Conservation (phyloP, 2,329 filamentous ascomycete species). For the Tolypocladium album region DNA sequence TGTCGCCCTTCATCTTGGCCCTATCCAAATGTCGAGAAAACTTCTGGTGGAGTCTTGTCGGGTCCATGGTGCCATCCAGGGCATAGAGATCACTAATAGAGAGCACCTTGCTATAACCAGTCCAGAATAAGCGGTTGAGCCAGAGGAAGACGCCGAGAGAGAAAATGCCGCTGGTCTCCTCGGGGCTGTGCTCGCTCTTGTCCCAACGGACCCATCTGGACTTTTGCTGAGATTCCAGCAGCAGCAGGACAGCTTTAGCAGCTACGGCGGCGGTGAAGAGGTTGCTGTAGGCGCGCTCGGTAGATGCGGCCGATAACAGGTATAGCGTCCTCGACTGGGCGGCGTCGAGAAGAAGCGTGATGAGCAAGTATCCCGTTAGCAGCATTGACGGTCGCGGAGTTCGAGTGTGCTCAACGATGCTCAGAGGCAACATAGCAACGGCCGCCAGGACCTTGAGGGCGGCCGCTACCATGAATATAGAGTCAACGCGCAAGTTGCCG, state of each 20-base stretch:
- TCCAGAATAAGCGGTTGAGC: not conserved
- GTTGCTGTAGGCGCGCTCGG: not conserved
- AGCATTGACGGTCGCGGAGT: not conserved
- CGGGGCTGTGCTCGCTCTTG: not conserved
- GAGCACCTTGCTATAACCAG: not conserved
- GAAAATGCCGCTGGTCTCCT: not conserved
- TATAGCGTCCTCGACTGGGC: not conserved
- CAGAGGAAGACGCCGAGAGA: not conserved
- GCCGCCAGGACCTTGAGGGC: not conserved
- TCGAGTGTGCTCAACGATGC: not conserved
- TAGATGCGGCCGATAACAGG: not conserved
- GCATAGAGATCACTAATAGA: not conserved
- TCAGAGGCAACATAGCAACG: not conserved
- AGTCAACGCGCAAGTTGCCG: not conserved
- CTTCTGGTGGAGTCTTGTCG: not conserved
- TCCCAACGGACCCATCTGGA: not conserved
- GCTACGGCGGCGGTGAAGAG: not conserved
- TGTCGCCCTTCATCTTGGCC: not conserved
- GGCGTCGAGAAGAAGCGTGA: not conserved
- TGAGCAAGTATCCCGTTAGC: not conserved
- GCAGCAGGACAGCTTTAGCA: not conserved
- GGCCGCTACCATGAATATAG: not conserved
- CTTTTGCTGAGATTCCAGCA: not conserved
- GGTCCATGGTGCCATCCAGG: not conserved
- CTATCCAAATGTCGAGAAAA: not conserved